phyloP scores from a whole-genome alignment of 345 rosid species.

The Combretum micranthum region DNA sequence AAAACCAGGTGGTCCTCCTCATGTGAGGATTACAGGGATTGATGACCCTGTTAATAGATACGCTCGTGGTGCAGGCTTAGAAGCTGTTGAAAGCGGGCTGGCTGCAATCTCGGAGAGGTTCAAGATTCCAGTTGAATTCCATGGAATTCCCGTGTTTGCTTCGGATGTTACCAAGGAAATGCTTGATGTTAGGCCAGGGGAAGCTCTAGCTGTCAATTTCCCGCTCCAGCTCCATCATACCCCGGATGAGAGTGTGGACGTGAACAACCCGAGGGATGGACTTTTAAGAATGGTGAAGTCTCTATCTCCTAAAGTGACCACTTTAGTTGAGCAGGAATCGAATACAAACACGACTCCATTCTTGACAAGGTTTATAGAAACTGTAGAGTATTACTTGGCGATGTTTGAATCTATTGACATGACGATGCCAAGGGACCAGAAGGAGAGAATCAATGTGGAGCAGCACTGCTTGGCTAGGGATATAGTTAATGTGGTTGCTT shows the following conservation, averaged over 20 bases:
- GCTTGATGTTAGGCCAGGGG: conserved; percentile 58
- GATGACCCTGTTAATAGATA: conserved; percentile 49
- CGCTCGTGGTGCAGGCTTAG: conserved; percentile 60
- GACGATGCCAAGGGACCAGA: conserved; percentile 39
- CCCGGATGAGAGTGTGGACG: conserved; percentile 69
- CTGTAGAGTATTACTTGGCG: conserved; percentile 56
- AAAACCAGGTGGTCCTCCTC: conserved; percentile 58
- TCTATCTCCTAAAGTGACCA: conserved; percentile 53
- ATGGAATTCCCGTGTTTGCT: conserved; percentile 49
- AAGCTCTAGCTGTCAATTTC: conserved; percentile 60
- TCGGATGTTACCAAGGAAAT: conserved; percentile 39
- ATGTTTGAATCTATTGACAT: conserved; percentile 68
- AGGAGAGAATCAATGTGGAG: conserved; percentile 57
- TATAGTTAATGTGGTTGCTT: conserved; percentile 62
- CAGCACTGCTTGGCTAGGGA: conserved; percentile 74
- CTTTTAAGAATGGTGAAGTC: conserved; percentile 63
- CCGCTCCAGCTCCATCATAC: conserved; percentile 72
- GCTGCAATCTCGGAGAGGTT: conserved; percentile 41
- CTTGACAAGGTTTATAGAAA: conserved; percentile 49
- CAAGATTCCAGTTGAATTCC: conserved; percentile 53
- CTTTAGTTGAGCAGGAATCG: conserved; percentile 71
- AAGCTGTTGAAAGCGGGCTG: conserved; percentile 40
- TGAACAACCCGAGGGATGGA: conserved; percentile 64
- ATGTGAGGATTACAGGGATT: conserved; percentile 64
- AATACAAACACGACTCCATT: conserved; percentile 73